These are phyloP conservation scores for Epichloe sylvatica DNA, from an alignment of 2,329 filamentous ascomycete species.

Conservation along the genomic window DNA sequence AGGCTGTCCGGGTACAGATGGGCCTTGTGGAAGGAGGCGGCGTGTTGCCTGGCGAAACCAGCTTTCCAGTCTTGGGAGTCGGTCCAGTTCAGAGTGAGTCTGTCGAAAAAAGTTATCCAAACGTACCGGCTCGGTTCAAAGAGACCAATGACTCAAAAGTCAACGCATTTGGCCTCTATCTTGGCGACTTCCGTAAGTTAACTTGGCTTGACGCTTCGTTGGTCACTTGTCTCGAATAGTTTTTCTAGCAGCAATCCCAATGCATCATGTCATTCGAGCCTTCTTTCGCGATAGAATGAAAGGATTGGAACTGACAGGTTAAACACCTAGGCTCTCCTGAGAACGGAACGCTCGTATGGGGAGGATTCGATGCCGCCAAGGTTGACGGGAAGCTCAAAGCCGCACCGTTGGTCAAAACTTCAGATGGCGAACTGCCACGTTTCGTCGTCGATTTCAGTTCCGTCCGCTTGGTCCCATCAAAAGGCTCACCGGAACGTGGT, in stretches of 20 bases:
- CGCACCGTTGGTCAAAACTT: not conserved
- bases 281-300: not conserved
- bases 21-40: not conserved
- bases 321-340: not conserved
- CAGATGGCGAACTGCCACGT: not conserved
- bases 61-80: not conserved
- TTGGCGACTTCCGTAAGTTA: conserved; percentile 2
- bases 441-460: not conserved
- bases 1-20: not conserved
- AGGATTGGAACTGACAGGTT: not conserved
- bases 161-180: not conserved
- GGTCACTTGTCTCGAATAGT: not conserved
- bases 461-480: not conserved
- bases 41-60: not conserved
- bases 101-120: not conserved
- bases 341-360: conserved; percentile 1
- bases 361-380: conserved; percentile 2
- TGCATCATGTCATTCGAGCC: too few relatives aligned
- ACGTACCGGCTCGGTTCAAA: conserved; percentile 1
- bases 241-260: too few relatives aligned
- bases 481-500: not conserved
- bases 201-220: not conserved
- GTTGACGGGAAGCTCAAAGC: not conserved
- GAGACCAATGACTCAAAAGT: not conserved
- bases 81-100: not conserved